phyloP scores from a whole-genome alignment of 352 stramenopile genomes.

The Peronospora farinosa region DNA sequence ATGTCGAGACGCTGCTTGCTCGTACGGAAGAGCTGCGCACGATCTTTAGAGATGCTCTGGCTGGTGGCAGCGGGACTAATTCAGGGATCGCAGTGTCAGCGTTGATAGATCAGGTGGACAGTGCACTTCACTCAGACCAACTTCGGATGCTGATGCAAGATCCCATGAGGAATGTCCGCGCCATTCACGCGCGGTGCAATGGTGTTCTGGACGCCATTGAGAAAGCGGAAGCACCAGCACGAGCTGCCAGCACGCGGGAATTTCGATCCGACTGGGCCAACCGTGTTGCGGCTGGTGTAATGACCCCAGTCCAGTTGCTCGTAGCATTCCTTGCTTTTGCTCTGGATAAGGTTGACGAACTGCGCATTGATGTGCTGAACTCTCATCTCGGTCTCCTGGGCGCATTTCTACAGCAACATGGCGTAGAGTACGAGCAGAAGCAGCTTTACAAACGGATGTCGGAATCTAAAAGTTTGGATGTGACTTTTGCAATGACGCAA shows the following conservation, averaged over 20 bases:
- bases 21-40: constrained; percentile 48
- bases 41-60: constrained; percentile 35
- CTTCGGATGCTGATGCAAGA: constrained; percentile 38
- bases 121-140: constrained; percentile 25
- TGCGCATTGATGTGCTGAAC: constrained; percentile 59
- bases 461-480: constrained; percentile 15
- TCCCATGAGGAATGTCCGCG: constrained; percentile 19
- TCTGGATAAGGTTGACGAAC: constrained; percentile 56
- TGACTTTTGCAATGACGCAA: constrained; percentile 33
- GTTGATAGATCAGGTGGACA: constrained; percentile 37
- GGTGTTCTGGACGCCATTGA: constrained; percentile 43
- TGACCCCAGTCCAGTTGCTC: constrained; percentile 31
- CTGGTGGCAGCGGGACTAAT: constrained; percentile 19
- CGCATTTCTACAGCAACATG: constrained; percentile 51
- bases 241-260: constrained; percentile 35
- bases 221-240: constrained; percentile 42
- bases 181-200: constrained; percentile 38
- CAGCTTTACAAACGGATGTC: constrained; percentile 35
- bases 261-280: constrained; percentile 33
- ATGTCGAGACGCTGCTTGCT: constrained; percentile 38
- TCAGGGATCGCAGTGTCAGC: constrained; percentile 17
- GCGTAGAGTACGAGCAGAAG: constrained; percentile 60
- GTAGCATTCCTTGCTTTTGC: constrained; percentile 64
- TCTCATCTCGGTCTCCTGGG: constrained; percentile 46
- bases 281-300: constrained; percentile 17